A percentile compares a stretch with the other conserved stretches of the same genome.
These are phyloP conservation scores for Penicillium ucsense DNA, from an alignment of 495 filamentous ascomycete genomes.

Conservation along the genomic window DNA sequence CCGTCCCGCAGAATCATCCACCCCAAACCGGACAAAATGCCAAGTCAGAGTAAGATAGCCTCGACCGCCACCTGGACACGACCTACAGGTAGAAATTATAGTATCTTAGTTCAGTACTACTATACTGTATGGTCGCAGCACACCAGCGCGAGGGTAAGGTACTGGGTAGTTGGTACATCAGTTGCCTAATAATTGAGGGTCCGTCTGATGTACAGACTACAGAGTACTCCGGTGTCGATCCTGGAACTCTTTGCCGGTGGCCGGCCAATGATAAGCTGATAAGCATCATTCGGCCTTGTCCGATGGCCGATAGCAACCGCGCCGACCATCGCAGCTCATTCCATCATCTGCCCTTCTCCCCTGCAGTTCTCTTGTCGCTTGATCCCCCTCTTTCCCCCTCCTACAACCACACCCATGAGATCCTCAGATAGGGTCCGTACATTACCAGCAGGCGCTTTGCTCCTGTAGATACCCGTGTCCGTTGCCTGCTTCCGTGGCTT, in stretches of 20 bases:
- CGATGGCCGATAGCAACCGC: constrained; percentile 20
- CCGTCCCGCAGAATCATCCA: neutral
- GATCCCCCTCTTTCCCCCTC: neutral
- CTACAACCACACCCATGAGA: constrained; percentile 4
- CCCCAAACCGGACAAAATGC: neutral
- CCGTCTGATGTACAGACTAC: neutral
- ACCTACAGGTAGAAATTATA: no score
- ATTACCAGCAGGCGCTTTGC: neutral
- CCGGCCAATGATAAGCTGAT: constrained; percentile 17
- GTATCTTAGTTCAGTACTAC: no score
- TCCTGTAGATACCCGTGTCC: neutral
- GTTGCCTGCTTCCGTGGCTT: no score
- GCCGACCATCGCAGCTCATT: constrained; percentile 10
- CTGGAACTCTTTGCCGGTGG: neutral
- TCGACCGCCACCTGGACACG: no score
- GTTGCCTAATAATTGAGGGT: no score
- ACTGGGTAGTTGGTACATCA: no score
- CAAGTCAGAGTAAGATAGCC: no score
- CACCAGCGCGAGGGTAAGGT: no score
- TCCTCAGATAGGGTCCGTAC: neutral
- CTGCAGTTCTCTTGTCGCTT: no score
- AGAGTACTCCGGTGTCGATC: neutral
- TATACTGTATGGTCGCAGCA: no score
- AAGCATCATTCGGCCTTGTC: constrained; percentile 16
- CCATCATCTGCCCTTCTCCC: neutral